Conservation (phyloP, 306 rosid genomes). For the Oemleria cerasiformis region DNA sequence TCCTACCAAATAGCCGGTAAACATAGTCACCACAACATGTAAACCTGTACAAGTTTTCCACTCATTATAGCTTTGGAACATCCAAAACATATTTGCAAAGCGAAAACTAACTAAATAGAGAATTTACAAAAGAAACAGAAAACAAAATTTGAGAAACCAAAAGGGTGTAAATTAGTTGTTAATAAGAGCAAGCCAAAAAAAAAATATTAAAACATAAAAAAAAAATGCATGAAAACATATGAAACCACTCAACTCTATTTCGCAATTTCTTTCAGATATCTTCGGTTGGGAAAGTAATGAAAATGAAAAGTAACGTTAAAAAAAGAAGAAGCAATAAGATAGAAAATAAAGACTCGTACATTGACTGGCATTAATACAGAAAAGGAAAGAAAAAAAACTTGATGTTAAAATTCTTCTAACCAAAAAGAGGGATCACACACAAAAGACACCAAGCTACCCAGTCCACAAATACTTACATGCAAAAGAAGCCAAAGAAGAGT, state of each 20-base stretch:
- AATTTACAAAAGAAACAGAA: not conserved
- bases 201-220: not conserved
- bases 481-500: not conserved
- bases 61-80: constrained; percentile 10
- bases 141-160: not conserved
- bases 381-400: not conserved
- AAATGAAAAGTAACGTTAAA: not conserved
- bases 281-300: not conserved
- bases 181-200: not conserved
- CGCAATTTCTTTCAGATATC: not conserved
- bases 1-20: constrained; percentile 82
- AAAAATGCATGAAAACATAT: not conserved
- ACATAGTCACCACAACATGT: constrained; percentile 75
- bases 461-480: not conserved
- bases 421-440: not conserved
- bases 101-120: not conserved
- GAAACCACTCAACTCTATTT: constrained; percentile 4
- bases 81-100: constrained; percentile 1
- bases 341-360: not conserved
- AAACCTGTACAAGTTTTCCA: constrained; percentile 55
- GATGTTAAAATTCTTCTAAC: not conserved
- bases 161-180: not conserved
- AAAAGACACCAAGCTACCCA: not conserved
- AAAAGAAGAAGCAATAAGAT: not conserved
- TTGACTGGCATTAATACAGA: not conserved